Conservation (phyloP, 768 basidiomycete genomes). For the Lentinus tigrinus region DNA sequence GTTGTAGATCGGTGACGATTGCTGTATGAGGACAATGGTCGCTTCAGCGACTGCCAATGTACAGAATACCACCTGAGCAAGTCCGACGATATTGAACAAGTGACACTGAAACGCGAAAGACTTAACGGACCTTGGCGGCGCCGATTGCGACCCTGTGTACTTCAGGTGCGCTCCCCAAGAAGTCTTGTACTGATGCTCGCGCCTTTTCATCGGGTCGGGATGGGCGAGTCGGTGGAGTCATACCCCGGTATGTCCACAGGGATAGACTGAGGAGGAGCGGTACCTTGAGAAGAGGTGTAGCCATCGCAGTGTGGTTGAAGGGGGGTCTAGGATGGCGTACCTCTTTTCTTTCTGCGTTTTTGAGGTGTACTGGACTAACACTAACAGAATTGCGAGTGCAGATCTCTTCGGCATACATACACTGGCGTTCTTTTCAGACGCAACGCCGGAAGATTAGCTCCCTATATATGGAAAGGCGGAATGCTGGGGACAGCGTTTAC, state of each 20-base stretch:
- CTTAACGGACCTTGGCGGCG: neutral
- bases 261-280: neutral
- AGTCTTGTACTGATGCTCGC: neutral
- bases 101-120: neutral
- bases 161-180: neutral
- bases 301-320: neutral
- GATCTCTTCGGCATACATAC: too few species aligned
- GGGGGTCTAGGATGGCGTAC: too few species aligned
- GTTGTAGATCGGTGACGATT: neutral
- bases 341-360: too few species aligned
- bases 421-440: too few species aligned
- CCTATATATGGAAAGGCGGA: too few species aligned
- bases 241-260: neutral
- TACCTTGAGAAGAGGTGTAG: conserved; percentile 1
- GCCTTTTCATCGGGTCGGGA: neutral
- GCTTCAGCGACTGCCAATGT: neutral
- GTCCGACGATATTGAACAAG: neutral
- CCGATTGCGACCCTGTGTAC: neutral
- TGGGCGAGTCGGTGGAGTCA: neutral
- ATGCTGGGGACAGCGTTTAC: too few species aligned
- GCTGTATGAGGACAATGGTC: neutral
- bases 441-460: too few species aligned
- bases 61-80: neutral
- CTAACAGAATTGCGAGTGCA: too few species aligned
- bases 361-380: too few species aligned